These are phyloP conservation scores for Ophiostoma montium DNA, from an alignment of 2,329 filamentous ascomycete species.

Conservation along the genomic window DNA sequence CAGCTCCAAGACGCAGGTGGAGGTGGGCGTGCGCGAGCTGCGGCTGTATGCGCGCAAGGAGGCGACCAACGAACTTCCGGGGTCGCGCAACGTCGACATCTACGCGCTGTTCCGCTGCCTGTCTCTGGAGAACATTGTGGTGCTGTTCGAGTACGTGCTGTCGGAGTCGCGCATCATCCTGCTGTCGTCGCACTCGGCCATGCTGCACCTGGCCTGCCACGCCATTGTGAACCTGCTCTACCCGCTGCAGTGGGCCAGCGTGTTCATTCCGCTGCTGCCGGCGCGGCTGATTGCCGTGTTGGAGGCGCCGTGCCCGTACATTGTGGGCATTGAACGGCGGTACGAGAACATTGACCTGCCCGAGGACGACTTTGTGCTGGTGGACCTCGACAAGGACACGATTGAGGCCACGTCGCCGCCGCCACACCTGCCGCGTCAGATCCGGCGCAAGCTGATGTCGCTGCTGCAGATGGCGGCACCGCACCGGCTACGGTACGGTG, in stretches of 20 bases:
- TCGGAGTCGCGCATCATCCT: constrained; percentile 92
- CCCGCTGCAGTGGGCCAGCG: constrained; percentile 82
- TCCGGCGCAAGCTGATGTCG: constrained; percentile 77
- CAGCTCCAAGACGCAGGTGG: constrained; percentile 89
- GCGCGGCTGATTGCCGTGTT: constrained; percentile 78
- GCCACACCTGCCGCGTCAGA: constrained; percentile 69
- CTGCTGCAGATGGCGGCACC: constrained; percentile 82
- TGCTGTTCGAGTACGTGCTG: constrained; percentile 84
- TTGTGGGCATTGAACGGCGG: constrained; percentile 85
- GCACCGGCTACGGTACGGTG: constrained; percentile 74
- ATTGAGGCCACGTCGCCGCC: constrained; percentile 75
- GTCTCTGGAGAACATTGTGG: constrained; percentile 82
- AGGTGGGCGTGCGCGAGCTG: constrained; percentile 77
- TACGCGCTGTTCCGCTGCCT: constrained; percentile 85
- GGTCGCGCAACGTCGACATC: constrained; percentile 78
- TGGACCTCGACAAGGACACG: constrained; percentile 82
- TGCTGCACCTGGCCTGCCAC: constrained; percentile 86
- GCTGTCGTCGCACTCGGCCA: constrained; percentile 85
- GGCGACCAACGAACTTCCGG: constrained; percentile 82
- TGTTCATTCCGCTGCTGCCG: constrained; percentile 85
- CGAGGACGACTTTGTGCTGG: constrained; percentile 88
- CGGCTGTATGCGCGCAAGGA: constrained; percentile 70
- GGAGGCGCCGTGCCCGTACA: constrained; percentile 91
- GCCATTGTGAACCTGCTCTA: constrained; percentile 79
- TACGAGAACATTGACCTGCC: constrained; percentile 79